These are phyloP conservation scores for Fusarium sp. DNA, from an alignment of 2,329 filamentous ascomycete species.

Conservation along the genomic window DNA sequence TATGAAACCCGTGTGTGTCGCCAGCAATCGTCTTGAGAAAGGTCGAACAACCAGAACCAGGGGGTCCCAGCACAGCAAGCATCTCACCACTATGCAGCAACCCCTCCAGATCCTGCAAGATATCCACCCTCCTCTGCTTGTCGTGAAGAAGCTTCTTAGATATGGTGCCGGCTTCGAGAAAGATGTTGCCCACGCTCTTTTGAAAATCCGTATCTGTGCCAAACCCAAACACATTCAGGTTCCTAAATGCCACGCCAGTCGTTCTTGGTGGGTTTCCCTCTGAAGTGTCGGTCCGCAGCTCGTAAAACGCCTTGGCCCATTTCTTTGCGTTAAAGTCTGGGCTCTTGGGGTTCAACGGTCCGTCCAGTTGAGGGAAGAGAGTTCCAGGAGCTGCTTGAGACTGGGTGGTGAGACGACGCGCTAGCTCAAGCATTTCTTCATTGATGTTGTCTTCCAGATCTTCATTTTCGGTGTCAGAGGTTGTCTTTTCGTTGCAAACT, in stretches of 20 bases:
- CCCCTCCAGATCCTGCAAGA: constrained; percentile 73
- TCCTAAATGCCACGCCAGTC: constrained; percentile 44
- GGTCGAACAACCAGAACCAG: constrained; percentile 79
- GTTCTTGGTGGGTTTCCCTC: constrained; percentile 46
- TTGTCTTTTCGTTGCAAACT: constrained; percentile 33
- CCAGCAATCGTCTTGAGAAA: constrained; percentile 84
- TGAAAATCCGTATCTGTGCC: constrained; percentile 47
- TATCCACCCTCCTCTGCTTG: constrained; percentile 69
- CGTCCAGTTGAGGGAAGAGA: constrained; percentile 45
- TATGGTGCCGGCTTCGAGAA: constrained; percentile 36
- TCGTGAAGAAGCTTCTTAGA: constrained; percentile 48
- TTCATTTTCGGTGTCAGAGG: background rate
- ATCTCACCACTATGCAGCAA: constrained; percentile 76
- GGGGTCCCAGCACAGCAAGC: constrained; percentile 77
- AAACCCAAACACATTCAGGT: constrained; percentile 46
- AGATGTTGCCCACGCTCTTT: constrained; percentile 45
- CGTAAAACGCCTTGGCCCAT: constrained; percentile 57
- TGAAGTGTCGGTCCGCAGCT: constrained; percentile 38
- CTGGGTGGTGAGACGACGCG: constrained; percentile 45
- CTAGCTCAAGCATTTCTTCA: constrained; percentile 45
- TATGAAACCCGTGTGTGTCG: constrained; percentile 80
- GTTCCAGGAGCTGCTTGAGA: constrained; percentile 42
- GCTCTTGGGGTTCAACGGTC: constrained; percentile 54
- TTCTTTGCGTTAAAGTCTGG: constrained; percentile 55
- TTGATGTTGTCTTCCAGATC: constrained; percentile 10